Conservation (phyloP, 1,284 basidiomycete genomes). For the Fomitopsis betulina region DNA sequence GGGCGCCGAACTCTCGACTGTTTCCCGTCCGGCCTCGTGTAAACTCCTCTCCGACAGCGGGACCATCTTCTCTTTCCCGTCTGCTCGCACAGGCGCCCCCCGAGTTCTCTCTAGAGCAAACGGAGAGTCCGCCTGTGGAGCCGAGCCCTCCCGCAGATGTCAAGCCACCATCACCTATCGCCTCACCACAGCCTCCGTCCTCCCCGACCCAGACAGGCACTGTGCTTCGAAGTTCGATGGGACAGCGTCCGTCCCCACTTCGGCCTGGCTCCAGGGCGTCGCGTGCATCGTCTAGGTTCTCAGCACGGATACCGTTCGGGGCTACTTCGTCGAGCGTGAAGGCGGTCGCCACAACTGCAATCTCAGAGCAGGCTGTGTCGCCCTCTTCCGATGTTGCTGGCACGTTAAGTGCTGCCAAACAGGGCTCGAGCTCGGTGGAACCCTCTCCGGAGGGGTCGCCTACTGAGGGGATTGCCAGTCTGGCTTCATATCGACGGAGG, state of each 20-base stretch:
- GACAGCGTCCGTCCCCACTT: slow-evolving; percentile 45
- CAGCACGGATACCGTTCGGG: slow-evolving; percentile 54
- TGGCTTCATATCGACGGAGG: slow-evolving; percentile 38
- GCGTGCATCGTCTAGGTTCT: slow-evolving; percentile 58
- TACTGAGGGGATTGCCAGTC: slow-evolving; percentile 50
- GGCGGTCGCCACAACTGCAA: slow-evolving; percentile 36
- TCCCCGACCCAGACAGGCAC: slow-evolving; percentile 13
- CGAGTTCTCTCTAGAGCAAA: slow-evolving; percentile 31
- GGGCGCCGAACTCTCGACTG: slow-evolving; percentile 57
- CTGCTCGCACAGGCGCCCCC: slow-evolving; percentile 65
- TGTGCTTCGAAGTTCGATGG: slow-evolving; percentile 19
- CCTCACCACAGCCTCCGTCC: slow-evolving; percentile 18
- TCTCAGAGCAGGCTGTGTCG: slow-evolving; percentile 20
- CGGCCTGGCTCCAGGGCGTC: slow-evolving; percentile 68
- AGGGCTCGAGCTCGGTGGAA: slow-evolving; percentile 24
- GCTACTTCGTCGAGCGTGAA: slow-evolving; percentile 44
- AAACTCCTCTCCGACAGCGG: slow-evolving; percentile 62
- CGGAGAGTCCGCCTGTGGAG: neutral
- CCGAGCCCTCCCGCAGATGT: slow-evolving; percentile 1
- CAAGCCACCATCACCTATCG: slow-evolving; percentile 21
- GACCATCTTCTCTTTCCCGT: slow-evolving; percentile 71
- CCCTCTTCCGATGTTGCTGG: slow-evolving; percentile 26
- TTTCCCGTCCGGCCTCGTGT: slow-evolving; percentile 59
- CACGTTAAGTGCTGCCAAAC: slow-evolving; percentile 5
- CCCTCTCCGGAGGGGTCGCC: slow-evolving; percentile 56